Evolutionary conservation across 1,284 basidiomycete species (phyloP).

Genomic region (Meripilus lineatus): DNA sequence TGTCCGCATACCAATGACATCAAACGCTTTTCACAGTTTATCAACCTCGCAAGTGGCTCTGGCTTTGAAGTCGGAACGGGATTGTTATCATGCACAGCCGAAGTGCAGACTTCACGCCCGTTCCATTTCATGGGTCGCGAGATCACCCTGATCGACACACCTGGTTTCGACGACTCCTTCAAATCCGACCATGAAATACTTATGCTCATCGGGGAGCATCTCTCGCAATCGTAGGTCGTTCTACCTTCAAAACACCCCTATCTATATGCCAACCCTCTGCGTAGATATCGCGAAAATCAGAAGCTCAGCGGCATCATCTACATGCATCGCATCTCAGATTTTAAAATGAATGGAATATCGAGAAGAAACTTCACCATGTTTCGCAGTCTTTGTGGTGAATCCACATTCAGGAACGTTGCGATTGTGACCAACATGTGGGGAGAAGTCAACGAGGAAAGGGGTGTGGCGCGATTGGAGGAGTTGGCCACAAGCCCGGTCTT

Average conservation of each 20-base stretch:
- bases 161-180: slow-evolving; percentile 33
- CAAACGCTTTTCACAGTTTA: slow-evolving; percentile 13
- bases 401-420: slow-evolving; percentile 41
- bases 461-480: slow-evolving; percentile 13
- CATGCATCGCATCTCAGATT: slow-evolving; percentile 51
- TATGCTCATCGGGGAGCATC: background rate
- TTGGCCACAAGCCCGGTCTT: slow-evolving; percentile 12
- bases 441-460: slow-evolving; percentile 25
- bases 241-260: background rate
- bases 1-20: background rate
- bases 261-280: background rate
- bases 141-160: slow-evolving; percentile 31
- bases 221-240: background rate
- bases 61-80: slow-evolving; percentile 13
- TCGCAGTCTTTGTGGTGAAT: slow-evolving; percentile 46
- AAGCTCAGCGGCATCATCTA: slow-evolving; percentile 49
- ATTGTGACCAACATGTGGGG: slow-evolving; percentile 53
- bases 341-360: slow-evolving; percentile 45
- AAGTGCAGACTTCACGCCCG: slow-evolving; percentile 10
- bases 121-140: slow-evolving; percentile 21
- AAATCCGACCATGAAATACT: slow-evolving; percentile 20
- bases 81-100: slow-evolving; percentile 15
- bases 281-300: slow-evolving; percentile 32
- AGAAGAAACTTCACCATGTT: slow-evolving; percentile 47
- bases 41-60: slow-evolving; percentile 19